Evolutionary conservation across 371 early-diverging fungal species (phyloP).

Genomic region (Globomyces sp.): DNA sequence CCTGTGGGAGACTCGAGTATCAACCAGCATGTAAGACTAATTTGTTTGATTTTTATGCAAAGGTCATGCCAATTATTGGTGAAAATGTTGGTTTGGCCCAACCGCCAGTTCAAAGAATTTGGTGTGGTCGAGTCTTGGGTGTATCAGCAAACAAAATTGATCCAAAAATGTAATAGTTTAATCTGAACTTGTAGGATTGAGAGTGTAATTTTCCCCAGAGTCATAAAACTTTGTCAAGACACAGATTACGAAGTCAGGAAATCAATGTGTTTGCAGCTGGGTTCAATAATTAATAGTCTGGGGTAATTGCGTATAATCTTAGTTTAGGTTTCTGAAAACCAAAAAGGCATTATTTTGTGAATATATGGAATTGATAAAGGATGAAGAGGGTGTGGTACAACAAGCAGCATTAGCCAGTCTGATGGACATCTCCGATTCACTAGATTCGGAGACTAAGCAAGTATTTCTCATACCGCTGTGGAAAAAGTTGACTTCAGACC

Average conservation of each 20-base stretch:
- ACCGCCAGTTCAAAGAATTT: neutral
- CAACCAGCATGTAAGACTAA: neutral
- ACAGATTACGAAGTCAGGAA: conserved; percentile 8
- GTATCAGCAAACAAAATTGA: conserved; percentile 5
- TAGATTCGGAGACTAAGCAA: neutral
- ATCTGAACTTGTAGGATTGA: too few relatives aligned
- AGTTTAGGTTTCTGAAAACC: neutral
- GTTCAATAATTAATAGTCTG: neutral
- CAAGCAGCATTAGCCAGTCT: neutral
- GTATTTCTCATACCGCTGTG: neutral
- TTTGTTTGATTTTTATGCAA: neutral
- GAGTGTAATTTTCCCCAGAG: neutral
- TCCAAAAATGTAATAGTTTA: neutral
- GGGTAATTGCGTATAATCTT: neutral
- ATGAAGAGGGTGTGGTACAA: conserved; percentile 1
- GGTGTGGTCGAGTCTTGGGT: conserved; percentile 1
- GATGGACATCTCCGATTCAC: neutral
- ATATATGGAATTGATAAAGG: conserved; percentile 8
- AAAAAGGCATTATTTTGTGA: neutral
- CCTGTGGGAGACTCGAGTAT: neutral
- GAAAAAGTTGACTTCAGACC: neutral
- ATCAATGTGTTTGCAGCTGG: conserved; percentile 10
- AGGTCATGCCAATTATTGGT: neutral
- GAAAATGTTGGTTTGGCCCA: neutral
- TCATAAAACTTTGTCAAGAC: conserved; percentile 6